Evolutionary conservation across 2,329 filamentous ascomycete species (phyloP).

Genomic region (Cadophora malorum): DNA sequence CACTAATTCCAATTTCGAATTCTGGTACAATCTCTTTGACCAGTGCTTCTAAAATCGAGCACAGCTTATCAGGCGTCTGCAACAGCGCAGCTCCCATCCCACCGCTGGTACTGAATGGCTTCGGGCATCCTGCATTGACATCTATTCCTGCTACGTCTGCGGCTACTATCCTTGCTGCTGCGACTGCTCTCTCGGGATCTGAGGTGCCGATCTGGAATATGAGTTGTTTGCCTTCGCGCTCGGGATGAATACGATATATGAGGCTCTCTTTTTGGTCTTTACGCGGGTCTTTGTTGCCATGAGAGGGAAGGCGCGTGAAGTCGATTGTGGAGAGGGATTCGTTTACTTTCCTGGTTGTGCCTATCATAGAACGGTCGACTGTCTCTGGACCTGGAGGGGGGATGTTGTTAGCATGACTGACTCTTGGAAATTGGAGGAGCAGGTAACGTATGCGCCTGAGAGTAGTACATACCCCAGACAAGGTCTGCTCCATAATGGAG

Average conservation of each 20-base stretch:
- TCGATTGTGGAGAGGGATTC: constrained; percentile 80
- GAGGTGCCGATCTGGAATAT: constrained; percentile 95
- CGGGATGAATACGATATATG: constrained; percentile 85
- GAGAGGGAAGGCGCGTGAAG: constrained; percentile 78
- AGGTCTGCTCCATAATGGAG: constrained; percentile 96
- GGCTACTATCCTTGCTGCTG: constrained; percentile 84
- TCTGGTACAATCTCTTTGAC: constrained; percentile 78
- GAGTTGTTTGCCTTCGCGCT: constrained; percentile 73
- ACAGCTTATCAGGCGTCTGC: constrained; percentile 81
- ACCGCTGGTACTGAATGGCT: constrained; percentile 90
- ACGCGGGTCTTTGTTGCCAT: constrained; percentile 64
- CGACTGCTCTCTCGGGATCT: constrained; percentile 80
- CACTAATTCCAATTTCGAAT: constrained; percentile 90
- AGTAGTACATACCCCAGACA: constrained; percentile 76
- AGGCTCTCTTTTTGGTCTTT: constrained; percentile 66
- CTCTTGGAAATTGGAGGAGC: neutral
- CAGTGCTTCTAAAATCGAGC: constrained; percentile 81
- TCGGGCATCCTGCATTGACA: constrained; percentile 97
- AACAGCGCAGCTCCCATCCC: constrained; percentile 96
- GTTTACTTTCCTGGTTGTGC: constrained; percentile 80
- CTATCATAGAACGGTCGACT: constrained; percentile 90
- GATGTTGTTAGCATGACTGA: constrained; percentile 26
- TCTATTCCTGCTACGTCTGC: constrained; percentile 92
- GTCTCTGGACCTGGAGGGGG: constrained; percentile 78
- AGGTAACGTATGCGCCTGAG: neutral